A percentile compares a stretch with the other conserved stretches of the same genome.
Conservation (phyloP, 2,329 filamentous ascomycete species). For the Ophiocordyceps australis region DNA sequence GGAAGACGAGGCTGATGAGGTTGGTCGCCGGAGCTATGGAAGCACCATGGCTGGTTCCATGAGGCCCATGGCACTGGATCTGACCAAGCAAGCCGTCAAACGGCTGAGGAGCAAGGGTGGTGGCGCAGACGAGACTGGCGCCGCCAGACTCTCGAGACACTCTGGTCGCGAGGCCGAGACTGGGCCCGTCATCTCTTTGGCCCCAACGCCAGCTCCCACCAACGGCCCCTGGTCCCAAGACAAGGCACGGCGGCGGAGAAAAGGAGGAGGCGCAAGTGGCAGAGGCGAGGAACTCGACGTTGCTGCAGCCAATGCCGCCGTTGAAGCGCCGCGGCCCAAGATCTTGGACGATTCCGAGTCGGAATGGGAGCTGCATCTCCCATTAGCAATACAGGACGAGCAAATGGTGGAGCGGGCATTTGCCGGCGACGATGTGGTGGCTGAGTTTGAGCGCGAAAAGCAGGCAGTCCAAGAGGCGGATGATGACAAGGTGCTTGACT, state of each 20-base stretch:
- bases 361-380: slow-evolving; percentile 31
- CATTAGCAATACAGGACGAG: slow-evolving; percentile 39
- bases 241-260: slow-evolving; percentile 16
- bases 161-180: no score
- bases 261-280: slow-evolving; percentile 8
- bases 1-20: slow-evolving; percentile 32
- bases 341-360: slow-evolving; percentile 20
- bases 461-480: slow-evolving; percentile 51
- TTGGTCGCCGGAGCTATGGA: slow-evolving; percentile 57
- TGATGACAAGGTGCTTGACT: slow-evolving; percentile 66
- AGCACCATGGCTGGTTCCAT: slow-evolving; percentile 18
- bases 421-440: slow-evolving; percentile 70
- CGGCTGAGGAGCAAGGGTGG: slow-evolving; percentile 10
- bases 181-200: no score
- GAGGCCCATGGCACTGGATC: slow-evolving; percentile 12
- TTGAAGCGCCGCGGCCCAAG: no score
- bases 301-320: slow-evolving; percentile 3
- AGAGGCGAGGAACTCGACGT: not conserved
- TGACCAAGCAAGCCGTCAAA: slow-evolving; percentile 10
- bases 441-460: slow-evolving; percentile 71
- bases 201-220: slow-evolving; percentile 4
- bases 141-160: no score
- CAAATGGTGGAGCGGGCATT: slow-evolving; percentile 70
- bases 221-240: slow-evolving; percentile 22
- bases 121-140: slow-evolving; percentile 5